phyloP scores from a whole-genome alignment of 768 basidiomycete genomes.

The Amanita fuliginea region DNA sequence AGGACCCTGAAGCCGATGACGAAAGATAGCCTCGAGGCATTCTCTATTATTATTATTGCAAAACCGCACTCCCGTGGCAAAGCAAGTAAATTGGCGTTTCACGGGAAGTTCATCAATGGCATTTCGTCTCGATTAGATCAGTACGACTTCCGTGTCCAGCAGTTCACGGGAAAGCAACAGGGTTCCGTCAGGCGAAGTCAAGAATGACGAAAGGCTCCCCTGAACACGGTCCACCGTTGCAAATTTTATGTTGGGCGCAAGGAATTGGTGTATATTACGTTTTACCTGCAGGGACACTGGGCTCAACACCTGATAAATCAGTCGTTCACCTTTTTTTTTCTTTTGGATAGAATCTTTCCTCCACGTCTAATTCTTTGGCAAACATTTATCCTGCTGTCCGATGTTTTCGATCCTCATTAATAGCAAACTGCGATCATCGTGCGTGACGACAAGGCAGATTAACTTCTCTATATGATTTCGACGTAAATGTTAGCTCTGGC shows the following conservation, averaged over 20 bases:
- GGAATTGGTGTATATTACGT: not conserved
- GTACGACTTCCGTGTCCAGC: slow-evolving; percentile 29
- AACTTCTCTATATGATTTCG: not conserved
- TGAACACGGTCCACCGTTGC: slow-evolving; percentile 20
- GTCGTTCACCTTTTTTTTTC: not conserved
- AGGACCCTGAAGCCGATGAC: slow-evolving; percentile 28
- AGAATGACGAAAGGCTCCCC: slow-evolving; percentile 12
- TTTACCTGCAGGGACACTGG: not conserved
- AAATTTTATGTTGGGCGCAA: not conserved
- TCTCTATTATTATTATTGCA: slow-evolving; percentile 2
- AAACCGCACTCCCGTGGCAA: not conserved
- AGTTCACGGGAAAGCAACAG: slow-evolving; percentile 29
- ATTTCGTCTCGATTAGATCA: slow-evolving; percentile 24
- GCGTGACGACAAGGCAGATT: slow-evolving; percentile 12
- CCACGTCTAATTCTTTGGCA: not conserved
- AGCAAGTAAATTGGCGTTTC: not conserved
- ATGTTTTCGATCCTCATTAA: slow-evolving; percentile 7
- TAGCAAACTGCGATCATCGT: slow-evolving; percentile 25
- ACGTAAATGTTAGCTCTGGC: not conserved
- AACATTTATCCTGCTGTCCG: not conserved
- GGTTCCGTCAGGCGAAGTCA: slow-evolving; percentile 24
- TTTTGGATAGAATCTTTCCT: not conserved
- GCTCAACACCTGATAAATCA: not conserved
- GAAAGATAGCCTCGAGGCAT: slow-evolving; percentile 29
- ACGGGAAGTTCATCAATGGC: slow-evolving; percentile 11